These are phyloP conservation scores for Hypoxylon fragiforme DNA, from an alignment of 495 filamentous ascomycete genomes.

Conservation along the genomic window DNA sequence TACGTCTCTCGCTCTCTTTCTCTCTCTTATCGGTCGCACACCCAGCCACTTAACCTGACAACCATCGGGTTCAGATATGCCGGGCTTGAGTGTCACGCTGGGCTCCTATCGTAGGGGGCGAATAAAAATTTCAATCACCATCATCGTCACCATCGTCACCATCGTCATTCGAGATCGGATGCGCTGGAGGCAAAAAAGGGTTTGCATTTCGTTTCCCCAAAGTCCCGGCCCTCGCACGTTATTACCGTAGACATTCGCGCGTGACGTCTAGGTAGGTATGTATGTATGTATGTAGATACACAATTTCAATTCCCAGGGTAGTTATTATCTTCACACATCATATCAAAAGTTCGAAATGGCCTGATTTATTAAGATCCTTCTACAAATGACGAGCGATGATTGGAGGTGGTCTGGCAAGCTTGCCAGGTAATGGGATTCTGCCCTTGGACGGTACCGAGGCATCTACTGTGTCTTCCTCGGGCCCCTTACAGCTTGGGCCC, in stretches of 20 bases:
- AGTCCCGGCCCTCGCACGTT: conserved; percentile 24
- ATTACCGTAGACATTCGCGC: conserved; percentile 8
- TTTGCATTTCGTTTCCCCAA: too few species aligned
- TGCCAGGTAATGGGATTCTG: conserved; percentile 2
- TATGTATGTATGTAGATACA: too few species aligned
- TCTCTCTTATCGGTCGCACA: background rate
- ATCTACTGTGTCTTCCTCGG: too few species aligned
- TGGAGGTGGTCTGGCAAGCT: conserved; percentile 6
- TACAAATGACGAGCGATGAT: conserved; percentile 5
- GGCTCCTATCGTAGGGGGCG: too few species aligned
- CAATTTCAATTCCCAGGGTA: too few species aligned
- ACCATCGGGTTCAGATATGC: background rate
- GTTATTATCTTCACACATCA: background rate
- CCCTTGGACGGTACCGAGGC: background rate
- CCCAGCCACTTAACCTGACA: background rate
- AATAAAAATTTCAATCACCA: too few species aligned
- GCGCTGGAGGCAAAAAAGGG: too few species aligned
- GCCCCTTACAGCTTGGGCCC: too few species aligned
- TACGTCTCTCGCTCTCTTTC: background rate
- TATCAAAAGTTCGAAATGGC: conserved; percentile 7
- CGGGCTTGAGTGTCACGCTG: too few species aligned
- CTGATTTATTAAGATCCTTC: conserved; percentile 22
- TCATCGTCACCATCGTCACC: too few species aligned
- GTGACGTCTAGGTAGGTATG: too few species aligned
- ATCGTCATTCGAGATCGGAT: conserved; percentile 5